Evolutionary conservation across 1,139 yeast genomes (phyloP), one percentile per base, ranked within the genome.

Genomic region (Arxiozyma heterogenica): DNA sequence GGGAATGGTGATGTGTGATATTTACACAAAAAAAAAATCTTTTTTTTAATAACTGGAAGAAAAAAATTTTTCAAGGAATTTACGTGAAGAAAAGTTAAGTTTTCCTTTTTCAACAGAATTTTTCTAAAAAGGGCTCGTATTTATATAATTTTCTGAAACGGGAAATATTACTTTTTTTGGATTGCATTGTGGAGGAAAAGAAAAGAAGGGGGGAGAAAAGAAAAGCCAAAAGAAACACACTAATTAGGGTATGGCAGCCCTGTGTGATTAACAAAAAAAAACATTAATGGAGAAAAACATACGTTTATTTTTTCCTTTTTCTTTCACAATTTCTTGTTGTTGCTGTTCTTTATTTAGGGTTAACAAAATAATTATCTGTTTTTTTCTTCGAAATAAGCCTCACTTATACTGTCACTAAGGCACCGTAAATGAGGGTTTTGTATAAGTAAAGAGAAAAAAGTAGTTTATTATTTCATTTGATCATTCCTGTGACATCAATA

Each of bases 131-230:
- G 39, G 44, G 44, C 21, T 18, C 25, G 50, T 39, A 39, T 47
- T 47, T 47, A 47, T 47, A 47, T 25, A 41, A 41, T 12, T 23
- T 47, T 47, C 50, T 47, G 38, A 47, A 41, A 41, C 38, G 39
- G 50, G 44, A 47, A 47, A 41, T 20, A 41, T 47, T 47, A 47
- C 50, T 44, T 8, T 21, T 22, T 47, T 41, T 25, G 50, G 49
- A 34, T 34, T 3, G 39, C 11, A 27, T 8, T 34, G 39, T 7
- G 38, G 9, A 30, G 38, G 9, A 8, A 30, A 30, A 30, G 38
- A 30, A 8, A 30, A 12, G n/a, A n/a, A 34, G n/a, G 39, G 6
- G 11, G 39, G n/a, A 12, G 39, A 34, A 6, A n/a, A 12, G 11
- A n/a, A 6, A 12, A 34, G 2, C 5, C 12, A 34, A 34, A 27